Base-by-base conservation (phyloP, 495 filamentous ascomycete species). In the Aspergillus hancockii region DNA sequence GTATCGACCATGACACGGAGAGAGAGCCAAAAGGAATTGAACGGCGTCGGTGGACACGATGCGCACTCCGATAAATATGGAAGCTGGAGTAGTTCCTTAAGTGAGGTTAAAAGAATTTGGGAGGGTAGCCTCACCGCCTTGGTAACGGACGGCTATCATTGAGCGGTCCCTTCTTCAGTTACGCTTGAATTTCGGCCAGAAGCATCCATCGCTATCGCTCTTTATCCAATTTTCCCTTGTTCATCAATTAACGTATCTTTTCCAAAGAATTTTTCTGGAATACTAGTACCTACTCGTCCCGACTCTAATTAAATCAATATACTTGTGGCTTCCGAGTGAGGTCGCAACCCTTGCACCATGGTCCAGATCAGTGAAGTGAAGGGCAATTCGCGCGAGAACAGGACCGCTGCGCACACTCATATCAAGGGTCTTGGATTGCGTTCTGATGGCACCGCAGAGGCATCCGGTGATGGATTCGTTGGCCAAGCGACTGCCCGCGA, bases 321-420 rank as follows among this genome's bases (percentile, higher is more conserved):
- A 50, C 41, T 43, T 22, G 60, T 70, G 67, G 64, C 67, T 69
- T 58, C 50, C 16, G 36, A 61, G 43, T 54, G 49, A 66, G 65
- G 69, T 62, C 67, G 57, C 65, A 67, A 54, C 58, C 67, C 63
- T 49, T 63, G 55, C 63, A 74, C 55, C 72, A 96, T 96, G 91
- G 92, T 97, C 56, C 90, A 92, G 70, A 95, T 97, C 79, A 92
- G 88, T 75, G 93, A 97, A 81, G 91, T 97, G 66, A 95, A 96
- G 79, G 89, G 89, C 79, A 93, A 91, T 78, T 88, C 88, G 77
- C 92, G 94, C 81, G 92, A 96, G 74, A 92, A 94, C 75, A 86
- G 95, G 66, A 98, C 93, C 23, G 92, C 94, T 36, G 90, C 93
- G 58, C 94, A 98, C 74, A 94, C 94, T 18, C 94, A 98, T 75